phyloP scores from a whole-genome alignment of 2,329 filamentous ascomycete genomes.

The Phialophora chinensis region DNA sequence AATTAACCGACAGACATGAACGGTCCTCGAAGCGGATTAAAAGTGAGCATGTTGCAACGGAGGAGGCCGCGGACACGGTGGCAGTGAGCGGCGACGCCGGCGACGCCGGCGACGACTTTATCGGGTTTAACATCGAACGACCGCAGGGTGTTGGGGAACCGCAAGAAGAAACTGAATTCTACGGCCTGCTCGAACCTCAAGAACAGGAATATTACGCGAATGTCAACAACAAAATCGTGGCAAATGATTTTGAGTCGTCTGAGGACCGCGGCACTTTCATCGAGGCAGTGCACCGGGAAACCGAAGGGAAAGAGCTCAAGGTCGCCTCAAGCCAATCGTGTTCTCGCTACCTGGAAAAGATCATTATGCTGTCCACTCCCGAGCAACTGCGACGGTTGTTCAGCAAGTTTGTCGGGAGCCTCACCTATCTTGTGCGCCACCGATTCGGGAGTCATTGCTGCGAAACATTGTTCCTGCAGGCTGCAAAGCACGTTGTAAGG shows the following conservation, averaged over 20 bases:
- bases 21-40: constrained; percentile 50
- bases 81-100: constrained; percentile 38
- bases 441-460: constrained; percentile 97
- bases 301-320: constrained; percentile 91
- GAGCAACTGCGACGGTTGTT: constrained; percentile 87
- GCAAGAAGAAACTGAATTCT: constrained; percentile 73
- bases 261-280: constrained; percentile 77
- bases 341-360: constrained; percentile 86
- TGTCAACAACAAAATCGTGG: constrained; percentile 85
- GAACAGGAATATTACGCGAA: constrained; percentile 96
- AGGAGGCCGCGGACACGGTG: constrained; percentile 32
- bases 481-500: constrained; percentile 75
- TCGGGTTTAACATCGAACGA: constrained; percentile 44
- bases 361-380: constrained; percentile 81
- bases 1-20: constrained; percentile 46
- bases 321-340: constrained; percentile 94
- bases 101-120: constrained; percentile 47
- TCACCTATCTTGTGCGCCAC: constrained; percentile 88
- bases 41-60: constrained; percentile 40
- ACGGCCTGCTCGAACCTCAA: constrained; percentile 87
- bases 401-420: constrained; percentile 82
- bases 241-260: constrained; percentile 80
- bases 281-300: constrained; percentile 83
- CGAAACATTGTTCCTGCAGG: constrained; percentile 86
- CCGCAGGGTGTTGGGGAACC: constrained; percentile 31